A percentile compares a stretch with the other conserved stretches of the same genome.
phyloP scores from a whole-genome alignment of 768 basidiomycete genomes.

The Tulasnella sp. region DNA sequence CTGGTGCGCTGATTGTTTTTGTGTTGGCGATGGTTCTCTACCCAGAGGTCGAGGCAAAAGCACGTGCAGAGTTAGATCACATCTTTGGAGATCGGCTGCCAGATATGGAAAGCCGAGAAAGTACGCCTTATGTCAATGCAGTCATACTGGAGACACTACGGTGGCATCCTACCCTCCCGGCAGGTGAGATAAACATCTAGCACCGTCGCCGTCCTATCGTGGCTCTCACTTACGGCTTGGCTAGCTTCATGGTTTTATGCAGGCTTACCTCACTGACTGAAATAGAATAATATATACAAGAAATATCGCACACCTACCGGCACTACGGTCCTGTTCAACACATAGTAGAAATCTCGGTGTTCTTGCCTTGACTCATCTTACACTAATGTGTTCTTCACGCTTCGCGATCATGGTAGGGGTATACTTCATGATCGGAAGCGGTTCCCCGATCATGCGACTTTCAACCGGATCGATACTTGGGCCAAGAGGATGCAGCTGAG shows the following conservation, averaged over 20 bases:
- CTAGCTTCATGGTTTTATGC: too few relatives aligned
- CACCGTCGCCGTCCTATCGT: too few relatives aligned
- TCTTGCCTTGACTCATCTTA: too few relatives aligned
- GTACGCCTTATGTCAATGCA: slow-evolving; percentile 7
- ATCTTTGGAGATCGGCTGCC: slow-evolving; percentile 4
- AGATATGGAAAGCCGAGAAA: slow-evolving; percentile 4
- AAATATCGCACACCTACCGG: slow-evolving; percentile 13
- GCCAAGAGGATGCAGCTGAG: too few relatives aligned
- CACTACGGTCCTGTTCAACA: slow-evolving; percentile 15
- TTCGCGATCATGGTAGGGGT: too few relatives aligned
- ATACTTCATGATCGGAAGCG: not conserved
- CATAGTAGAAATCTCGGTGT: too few relatives aligned
- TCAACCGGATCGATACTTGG: not conserved
- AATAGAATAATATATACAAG: slow-evolving; percentile 10
- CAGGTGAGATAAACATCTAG: not conserved
- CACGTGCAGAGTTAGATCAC: slow-evolving; percentile 8
- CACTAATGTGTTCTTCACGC: too few relatives aligned
- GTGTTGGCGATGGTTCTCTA: slow-evolving; percentile 15
- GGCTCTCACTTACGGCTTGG: too few relatives aligned
- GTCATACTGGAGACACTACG: slow-evolving; percentile 1
- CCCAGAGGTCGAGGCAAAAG: slow-evolving; percentile 4
- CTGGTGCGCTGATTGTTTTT: slow-evolving; percentile 2
- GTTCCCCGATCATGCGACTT: not conserved
- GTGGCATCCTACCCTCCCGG: not conserved
- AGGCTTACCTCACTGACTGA: slow-evolving; percentile 10